A percentile compares a stretch with the other conserved stretches of the same genome.
Conservation (phyloP, 2,329 filamentous ascomycete species). For the Fusarium floridanum region DNA sequence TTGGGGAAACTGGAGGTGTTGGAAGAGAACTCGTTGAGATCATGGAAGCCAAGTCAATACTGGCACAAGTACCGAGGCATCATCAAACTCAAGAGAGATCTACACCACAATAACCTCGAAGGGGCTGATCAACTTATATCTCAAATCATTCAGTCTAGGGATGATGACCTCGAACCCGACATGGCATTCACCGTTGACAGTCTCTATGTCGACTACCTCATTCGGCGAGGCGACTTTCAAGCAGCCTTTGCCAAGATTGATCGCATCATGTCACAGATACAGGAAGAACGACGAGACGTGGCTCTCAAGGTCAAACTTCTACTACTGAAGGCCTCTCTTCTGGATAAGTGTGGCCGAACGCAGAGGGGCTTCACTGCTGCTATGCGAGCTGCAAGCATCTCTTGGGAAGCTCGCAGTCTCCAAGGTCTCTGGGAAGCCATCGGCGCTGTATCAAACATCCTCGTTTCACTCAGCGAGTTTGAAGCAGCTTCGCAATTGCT, state of each 20-base stretch:
- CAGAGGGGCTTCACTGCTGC: slow-evolving; percentile 82
- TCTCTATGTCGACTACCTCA: slow-evolving; percentile 65
- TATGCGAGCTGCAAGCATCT: slow-evolving; percentile 80
- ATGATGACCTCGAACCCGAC: slow-evolving; percentile 65
- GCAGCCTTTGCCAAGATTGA: slow-evolving; percentile 64
- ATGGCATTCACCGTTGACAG: slow-evolving; percentile 64
- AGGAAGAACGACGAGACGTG: slow-evolving; percentile 65
- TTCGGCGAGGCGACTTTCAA: slow-evolving; percentile 61
- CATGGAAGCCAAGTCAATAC: slow-evolving; percentile 83
- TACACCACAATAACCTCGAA: slow-evolving; percentile 68
- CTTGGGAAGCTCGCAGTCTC: slow-evolving; percentile 77
- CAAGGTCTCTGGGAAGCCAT: slow-evolving; percentile 80
- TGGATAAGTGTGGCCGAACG: slow-evolving; percentile 75
- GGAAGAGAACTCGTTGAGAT: slow-evolving; percentile 72
- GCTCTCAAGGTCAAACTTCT: slow-evolving; percentile 78
- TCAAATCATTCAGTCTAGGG: slow-evolving; percentile 65
- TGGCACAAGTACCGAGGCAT: slow-evolving; percentile 76
- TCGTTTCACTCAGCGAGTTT: slow-evolving; percentile 79
- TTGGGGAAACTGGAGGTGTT: slow-evolving; percentile 59
- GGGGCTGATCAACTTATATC: slow-evolving; percentile 64
- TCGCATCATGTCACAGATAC: slow-evolving; percentile 55
- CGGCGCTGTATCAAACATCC: slow-evolving; percentile 74
- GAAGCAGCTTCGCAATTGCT: slow-evolving; percentile 74
- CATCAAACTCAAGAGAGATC: slow-evolving; percentile 72
- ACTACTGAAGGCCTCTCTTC: slow-evolving; percentile 78